These are phyloP conservation scores for Moricandia moricandioides DNA, from an alignment of 345 rosid genomes.

Conservation along the genomic window DNA sequence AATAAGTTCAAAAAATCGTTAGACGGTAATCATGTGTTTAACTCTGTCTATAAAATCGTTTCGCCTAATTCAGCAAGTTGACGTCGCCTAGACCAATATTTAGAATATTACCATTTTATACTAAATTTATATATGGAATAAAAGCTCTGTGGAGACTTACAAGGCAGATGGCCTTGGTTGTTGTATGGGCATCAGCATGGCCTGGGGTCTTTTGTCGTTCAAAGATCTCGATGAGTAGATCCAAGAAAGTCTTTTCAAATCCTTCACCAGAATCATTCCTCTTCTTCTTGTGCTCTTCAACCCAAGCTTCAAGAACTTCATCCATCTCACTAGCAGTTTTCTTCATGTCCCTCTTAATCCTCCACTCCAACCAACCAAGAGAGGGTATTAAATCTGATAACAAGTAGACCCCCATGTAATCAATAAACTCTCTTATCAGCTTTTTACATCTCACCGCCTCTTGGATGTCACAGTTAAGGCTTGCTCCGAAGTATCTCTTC, in stretches of 20 bases:
- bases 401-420: slow-evolving; percentile 32
- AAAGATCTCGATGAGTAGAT: not conserved
- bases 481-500: slow-evolving; percentile 32
- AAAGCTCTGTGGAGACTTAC: not conserved
- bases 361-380: slow-evolving; percentile 45
- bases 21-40: no score
- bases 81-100: no score
- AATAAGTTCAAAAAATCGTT: not conserved
- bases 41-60: no score
- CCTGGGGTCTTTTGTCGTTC: not conserved
- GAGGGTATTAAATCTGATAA: slow-evolving; percentile 41
- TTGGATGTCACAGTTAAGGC: slow-evolving; percentile 1
- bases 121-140: not conserved
- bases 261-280: not conserved
- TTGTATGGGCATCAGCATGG: not conserved
- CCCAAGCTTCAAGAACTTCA: slow-evolving; percentile 28
- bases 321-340: slow-evolving; percentile 40
- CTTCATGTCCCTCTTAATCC: slow-evolving; percentile 38
- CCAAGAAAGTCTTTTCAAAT: not conserved
- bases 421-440: slow-evolving; percentile 16
- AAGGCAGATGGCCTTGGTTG: slow-evolving; percentile 4
- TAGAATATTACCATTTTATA: no score
- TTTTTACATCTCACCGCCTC: slow-evolving; percentile 17
- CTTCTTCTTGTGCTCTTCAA: slow-evolving; percentile 37
- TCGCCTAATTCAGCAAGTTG: no score